These are phyloP conservation scores for Exobasidium rhododendri DNA, from an alignment of 1,284 basidiomycete species.

Conservation along the genomic window DNA sequence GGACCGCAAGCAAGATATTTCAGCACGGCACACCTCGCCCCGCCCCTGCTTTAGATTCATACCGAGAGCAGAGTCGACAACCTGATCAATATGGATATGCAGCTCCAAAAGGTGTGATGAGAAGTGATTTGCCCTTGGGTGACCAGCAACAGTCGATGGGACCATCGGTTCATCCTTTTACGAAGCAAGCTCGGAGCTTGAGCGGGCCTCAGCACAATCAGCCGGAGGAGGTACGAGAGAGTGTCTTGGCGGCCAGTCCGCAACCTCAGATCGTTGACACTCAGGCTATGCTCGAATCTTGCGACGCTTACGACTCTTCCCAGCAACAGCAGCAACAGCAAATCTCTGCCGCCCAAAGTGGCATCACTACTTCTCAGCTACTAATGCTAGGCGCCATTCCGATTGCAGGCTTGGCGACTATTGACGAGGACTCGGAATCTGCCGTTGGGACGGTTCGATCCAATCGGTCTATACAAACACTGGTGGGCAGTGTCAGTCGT, in stretches of 20 bases:
- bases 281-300: background rate
- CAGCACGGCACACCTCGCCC: background rate
- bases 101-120: background rate
- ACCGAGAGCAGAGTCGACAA: background rate
- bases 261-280: background rate
- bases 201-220: background rate
- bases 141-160: background rate
- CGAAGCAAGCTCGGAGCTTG: background rate
- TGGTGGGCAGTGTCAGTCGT: slow-evolving; percentile 27
- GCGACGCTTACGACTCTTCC: too few relatives aligned
- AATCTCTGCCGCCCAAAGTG: background rate
- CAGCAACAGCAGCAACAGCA: slow-evolving; percentile 12
- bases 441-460: slow-evolving; percentile 33
- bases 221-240: background rate
- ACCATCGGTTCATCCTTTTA: background rate
- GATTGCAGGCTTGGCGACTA: slow-evolving; percentile 31
- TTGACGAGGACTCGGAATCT: slow-evolving; percentile 42
- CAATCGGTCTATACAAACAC: slow-evolving; percentile 15
- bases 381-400: background rate
- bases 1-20: slow-evolving; percentile 4
- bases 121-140: background rate
- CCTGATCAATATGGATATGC: too few relatives aligned
- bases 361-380: slow-evolving; percentile 6
- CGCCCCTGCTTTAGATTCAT: background rate
- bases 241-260: background rate